Evolutionary conservation across 257 asterid species (phyloP), one percentile per base, ranked within the genome.

Genomic region (Handroanthus guayacan): DNA sequence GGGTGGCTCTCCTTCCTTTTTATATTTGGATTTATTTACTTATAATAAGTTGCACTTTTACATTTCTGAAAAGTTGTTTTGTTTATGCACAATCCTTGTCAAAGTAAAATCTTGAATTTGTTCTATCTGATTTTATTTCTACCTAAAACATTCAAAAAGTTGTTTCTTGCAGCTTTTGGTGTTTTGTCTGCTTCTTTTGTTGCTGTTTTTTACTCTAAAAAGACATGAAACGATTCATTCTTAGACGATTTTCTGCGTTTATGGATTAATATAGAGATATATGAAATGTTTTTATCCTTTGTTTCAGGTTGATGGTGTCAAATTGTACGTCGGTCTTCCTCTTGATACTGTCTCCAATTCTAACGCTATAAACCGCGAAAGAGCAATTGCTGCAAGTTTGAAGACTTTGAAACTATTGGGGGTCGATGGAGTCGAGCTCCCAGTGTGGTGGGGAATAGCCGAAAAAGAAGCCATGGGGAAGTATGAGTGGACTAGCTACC

Each of bases 391-490:
- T 13, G 85, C 83, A 16, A 91, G 93, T 5, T 78, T 89, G 14
- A 86, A 80, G 76, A 91, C 93, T 17, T 66, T 89, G 77, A 86
- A 89, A 76, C 71, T 89, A 75, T 65, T 86, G 52, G 93, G 93
- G 4, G 84, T 89, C n/a, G 88, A 86, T 12, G 93, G 93, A 13
- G 88, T 86, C 34, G 91, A 89, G 85, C 89, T 89, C 18, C 93
- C 93, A 2, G 17, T 89, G 17, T 89, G 91, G 91, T 86, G 93
- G 93, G 93, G 91, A 9, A 72, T 87, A 44, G 91, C 75, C n/a
- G 93, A 89, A 84, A 86, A 81, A 62, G 89, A 89, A 51, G 79
- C 76, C 36, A 74, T 54, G 80, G 93, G 88, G 11, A 75, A 83
- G 56, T 89, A 86, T 61, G 69, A 86, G 50, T 89, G 93, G 93